Base-by-base conservation (phyloP, 441 rosid species). In the Bocquillonia castaneifolia region DNA sequence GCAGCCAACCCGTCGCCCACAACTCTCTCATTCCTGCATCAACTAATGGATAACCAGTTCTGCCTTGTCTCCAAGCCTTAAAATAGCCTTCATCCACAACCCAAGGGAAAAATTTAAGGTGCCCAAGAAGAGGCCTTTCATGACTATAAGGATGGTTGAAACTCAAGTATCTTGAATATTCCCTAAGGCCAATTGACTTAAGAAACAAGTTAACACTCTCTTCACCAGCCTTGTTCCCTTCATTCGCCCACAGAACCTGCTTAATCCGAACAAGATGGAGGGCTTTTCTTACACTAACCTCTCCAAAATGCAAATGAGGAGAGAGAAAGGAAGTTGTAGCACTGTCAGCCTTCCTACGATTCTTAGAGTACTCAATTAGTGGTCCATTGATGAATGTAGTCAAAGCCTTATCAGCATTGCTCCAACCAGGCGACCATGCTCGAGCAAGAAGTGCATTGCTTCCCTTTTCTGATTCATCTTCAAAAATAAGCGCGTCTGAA, bases 371-470 rank as follows among this genome's bases (percentile, higher is more conserved):
- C 68, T 93, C 97, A 56, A 91, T 73, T 56, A 93, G 59, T n/a
- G 97, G 90, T 57, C 99, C 99, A 28, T 89, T 91, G 65, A 89
- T 78, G 76, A 93, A 91, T 32, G 96, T 77, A 26, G 90, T 89
- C 77, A 93, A 80, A 70, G 99, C 96, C 82, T 81, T 93, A 71
- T 93, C 96, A 65, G 90, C 97, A 70, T 81, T 86, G 82, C 90
- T 88, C 99, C 97, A 93, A 2, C 99, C 97, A 0, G 97, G 96
- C 52, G 99, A 87, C 99, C 97, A 93, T 68, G 96, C 97, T 72
- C 99, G 86, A 62, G 99, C 86, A 59, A 91, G 96, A 79, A 93
- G 89, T 17, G 96, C 97, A 78, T 93, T 93, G 80, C 97, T 91
- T 83, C 93, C 99, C 74, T 80, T 93, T 82, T 93, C 99, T 22